Evolutionary conservation across 331 rosid genomes (phyloP).

Genomic region (Malus hybrid): DNA sequence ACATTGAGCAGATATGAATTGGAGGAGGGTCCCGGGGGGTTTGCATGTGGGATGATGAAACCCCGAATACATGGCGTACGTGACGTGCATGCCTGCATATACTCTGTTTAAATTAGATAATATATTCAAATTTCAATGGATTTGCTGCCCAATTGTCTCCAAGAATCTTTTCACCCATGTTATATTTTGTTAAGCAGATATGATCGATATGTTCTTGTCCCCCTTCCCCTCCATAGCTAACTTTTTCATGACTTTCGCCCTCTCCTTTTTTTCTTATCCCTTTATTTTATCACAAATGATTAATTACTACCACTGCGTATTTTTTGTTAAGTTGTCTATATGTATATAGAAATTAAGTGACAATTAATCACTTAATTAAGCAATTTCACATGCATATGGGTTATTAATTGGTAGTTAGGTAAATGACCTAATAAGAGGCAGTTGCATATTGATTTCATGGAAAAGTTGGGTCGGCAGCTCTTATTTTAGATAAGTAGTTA

Average conservation of each 20-base stretch:
- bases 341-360: neutral
- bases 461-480: too few species aligned
- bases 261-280: neutral
- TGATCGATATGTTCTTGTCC: constrained; percentile 31
- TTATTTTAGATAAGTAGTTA: too few species aligned
- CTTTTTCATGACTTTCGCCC: neutral
- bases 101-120: constrained; percentile 15
- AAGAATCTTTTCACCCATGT: constrained; percentile 57
- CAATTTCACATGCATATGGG: too few species aligned
- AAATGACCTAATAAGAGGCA: too few species aligned
- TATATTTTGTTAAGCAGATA: constrained; percentile 22
- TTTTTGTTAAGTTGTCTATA: neutral
- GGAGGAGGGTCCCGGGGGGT: neutral
- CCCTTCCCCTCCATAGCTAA: constrained; percentile 20
- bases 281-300: too few species aligned
- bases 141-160: constrained; percentile 39
- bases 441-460: too few species aligned
- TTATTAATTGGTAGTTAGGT: too few species aligned
- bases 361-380: too few species aligned
- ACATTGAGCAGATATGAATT: neutral
- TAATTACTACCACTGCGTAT: neutral
- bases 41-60: constrained; percentile 77
- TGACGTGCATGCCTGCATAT: constrained; percentile 49
- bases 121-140: constrained; percentile 33
- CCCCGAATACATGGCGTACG: constrained; percentile 61